A percentile compares a stretch with the other conserved stretches of the same genome.
Conservation (phyloP, 1,284 basidiomycete species). For the Malassezia furfur region DNA sequence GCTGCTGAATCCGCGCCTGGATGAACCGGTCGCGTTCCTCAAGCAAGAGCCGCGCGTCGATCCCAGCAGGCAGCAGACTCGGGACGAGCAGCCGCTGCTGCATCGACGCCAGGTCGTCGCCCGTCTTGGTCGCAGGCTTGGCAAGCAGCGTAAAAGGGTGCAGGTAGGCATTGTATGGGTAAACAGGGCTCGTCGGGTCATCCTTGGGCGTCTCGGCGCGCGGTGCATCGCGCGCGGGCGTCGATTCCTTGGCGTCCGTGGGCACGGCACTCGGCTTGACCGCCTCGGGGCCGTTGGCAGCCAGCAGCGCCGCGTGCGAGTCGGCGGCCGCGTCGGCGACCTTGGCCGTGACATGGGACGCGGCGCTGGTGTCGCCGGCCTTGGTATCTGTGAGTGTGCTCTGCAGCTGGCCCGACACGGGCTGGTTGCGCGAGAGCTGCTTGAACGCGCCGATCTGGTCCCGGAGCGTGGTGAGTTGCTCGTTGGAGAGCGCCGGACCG, state of each 20-base stretch:
- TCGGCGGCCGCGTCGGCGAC: constrained; percentile 62
- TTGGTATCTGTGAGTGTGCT: constrained; percentile 55
- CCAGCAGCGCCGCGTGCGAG: constrained; percentile 57
- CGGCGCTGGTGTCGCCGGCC: constrained; percentile 36
- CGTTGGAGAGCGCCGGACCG: constrained; percentile 38
- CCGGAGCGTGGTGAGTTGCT: constrained; percentile 74
- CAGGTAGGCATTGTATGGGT: constrained; percentile 89
- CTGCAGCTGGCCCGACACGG: constrained; percentile 70
- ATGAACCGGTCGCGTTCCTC: constrained; percentile 85
- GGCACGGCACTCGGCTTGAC: not conserved
- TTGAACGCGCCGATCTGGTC: constrained; percentile 85
- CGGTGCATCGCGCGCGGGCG: constrained; percentile 21
- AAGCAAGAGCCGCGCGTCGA: constrained; percentile 81
- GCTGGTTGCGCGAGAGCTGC: constrained; percentile 65
- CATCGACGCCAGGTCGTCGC: constrained; percentile 54
- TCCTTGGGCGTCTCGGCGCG: constrained; percentile 50
- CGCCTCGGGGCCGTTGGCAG: constrained; percentile 43
- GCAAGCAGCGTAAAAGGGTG: constrained; percentile 64
- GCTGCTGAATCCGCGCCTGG: constrained; percentile 77
- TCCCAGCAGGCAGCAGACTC: constrained; percentile 78
- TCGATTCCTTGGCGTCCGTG: not conserved
- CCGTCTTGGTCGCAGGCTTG: constrained; percentile 31
- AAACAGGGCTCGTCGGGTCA: constrained; percentile 69
- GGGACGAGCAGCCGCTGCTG: constrained; percentile 75
- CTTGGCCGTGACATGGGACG: constrained; percentile 65